phyloP scores from a whole-genome alignment of 2,329 filamentous ascomycete species.

The Dothideomycetes sp. region DNA sequence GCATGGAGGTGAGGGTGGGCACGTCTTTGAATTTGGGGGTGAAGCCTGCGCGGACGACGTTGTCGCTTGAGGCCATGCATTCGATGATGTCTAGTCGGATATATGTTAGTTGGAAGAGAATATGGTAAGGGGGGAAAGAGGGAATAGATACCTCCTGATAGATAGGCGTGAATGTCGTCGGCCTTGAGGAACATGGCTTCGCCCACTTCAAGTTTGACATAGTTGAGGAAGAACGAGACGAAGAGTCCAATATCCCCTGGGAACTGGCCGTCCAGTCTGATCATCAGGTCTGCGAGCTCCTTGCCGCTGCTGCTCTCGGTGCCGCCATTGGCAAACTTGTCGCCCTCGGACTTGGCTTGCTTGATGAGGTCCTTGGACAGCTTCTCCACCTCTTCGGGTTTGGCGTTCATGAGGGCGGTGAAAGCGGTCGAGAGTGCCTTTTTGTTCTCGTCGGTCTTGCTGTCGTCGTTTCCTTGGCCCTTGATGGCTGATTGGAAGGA shows the following conservation, averaged over 20 bases:
- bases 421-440: conserved; percentile 66
- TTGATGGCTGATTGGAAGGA: conserved; percentile 37
- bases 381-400: conserved; percentile 51
- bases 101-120: neutral
- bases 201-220: conserved; percentile 73
- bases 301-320: conserved; percentile 56
- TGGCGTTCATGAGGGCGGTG: conserved; percentile 67
- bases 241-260: conserved; percentile 86
- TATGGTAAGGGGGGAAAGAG: neutral
- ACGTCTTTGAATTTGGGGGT: conserved; percentile 99
- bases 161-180: conserved; percentile 94
- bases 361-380: conserved; percentile 60
- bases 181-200: conserved; percentile 95
- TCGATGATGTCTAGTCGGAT: conserved; percentile 71
- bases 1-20: conserved; percentile 72
- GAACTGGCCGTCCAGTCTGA: conserved; percentile 71
- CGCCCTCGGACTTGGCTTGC: conserved; percentile 56
- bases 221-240: conserved; percentile 95
- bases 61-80: conserved; percentile 98
- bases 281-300: conserved; percentile 65
- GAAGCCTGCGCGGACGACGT: conserved; percentile 92
- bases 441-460: conserved; percentile 52
- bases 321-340: conserved; percentile 64
- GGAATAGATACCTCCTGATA: conserved; percentile 48
- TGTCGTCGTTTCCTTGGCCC: conserved; percentile 39